phyloP scores from a whole-genome alignment of 805 yeast species.

The Candida alai region DNA sequence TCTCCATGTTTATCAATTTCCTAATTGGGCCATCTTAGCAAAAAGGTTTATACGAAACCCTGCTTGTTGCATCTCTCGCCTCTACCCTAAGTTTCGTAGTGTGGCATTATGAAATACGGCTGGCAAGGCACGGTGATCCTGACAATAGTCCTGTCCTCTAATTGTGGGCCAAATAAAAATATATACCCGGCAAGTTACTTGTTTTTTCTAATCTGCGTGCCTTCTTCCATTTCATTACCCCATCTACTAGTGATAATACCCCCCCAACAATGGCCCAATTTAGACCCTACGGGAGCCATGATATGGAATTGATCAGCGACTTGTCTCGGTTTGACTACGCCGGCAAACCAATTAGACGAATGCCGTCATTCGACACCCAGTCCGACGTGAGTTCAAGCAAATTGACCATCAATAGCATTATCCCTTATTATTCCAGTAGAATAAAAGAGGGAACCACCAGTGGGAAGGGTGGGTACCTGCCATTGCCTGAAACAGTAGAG shows the following conservation, averaged over 20 bases:
- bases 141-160: no score
- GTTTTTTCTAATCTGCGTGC: no score
- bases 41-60: no score
- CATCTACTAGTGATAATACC: background rate
- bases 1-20: constrained; percentile 1
- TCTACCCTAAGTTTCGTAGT: no score
- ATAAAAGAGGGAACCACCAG: constrained; percentile 4
- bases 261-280: constrained; percentile 5
- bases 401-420: constrained; percentile 13
- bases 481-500: background rate
- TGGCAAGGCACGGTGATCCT: no score
- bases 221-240: no score
- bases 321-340: constrained; percentile 27
- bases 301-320: constrained; percentile 27
- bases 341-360: background rate
- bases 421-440: constrained; percentile 9
- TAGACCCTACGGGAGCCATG: constrained; percentile 19
- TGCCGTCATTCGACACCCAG: constrained; percentile 19
- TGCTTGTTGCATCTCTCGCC: no score
- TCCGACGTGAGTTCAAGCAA: constrained; percentile 12
- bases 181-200: no score
- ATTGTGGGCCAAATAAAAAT: no score
- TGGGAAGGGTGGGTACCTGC: background rate
- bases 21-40: constrained; percentile 1
- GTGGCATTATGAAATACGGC: no score